phyloP scores from a whole-genome alignment of 73 alveolate species.

The Paramecium primaurelia region DNA sequence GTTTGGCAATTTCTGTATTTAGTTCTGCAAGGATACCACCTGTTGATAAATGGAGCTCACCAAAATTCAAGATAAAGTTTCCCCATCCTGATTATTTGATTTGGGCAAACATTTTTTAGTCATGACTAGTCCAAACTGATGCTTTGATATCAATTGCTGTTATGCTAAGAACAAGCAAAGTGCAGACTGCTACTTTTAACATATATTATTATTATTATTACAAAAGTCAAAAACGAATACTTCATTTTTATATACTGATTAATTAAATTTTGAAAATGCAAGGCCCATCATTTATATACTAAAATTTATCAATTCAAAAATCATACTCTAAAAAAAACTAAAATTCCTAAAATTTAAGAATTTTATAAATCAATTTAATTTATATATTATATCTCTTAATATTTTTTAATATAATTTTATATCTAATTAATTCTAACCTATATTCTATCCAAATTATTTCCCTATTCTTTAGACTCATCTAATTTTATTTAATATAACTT shows the following conservation, averaged over 20 bases:
- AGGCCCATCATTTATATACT: background rate
- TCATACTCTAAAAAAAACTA: background rate
- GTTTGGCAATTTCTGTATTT: background rate
- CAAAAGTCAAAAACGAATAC: conserved; percentile 32
- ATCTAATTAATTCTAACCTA: too few relatives aligned
- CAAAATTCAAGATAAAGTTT: conserved; percentile 37
- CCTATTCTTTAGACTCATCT: background rate
- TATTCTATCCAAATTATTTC: too few relatives aligned
- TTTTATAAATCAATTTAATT: background rate
- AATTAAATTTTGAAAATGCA: background rate
- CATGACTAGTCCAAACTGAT: conserved; percentile 31
- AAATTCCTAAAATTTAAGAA: background rate
- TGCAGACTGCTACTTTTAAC: conserved; percentile 21
- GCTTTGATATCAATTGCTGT: conserved; percentile 21
- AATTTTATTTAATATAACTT: too few relatives aligned
- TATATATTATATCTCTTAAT: background rate
- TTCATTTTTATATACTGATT: background rate
- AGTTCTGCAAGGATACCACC: conserved; percentile 44
- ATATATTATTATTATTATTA: background rate
- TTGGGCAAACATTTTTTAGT: conserved; percentile 16
- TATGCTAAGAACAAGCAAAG: background rate
- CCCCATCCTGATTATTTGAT: conserved; percentile 22
- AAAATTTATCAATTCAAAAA: background rate
- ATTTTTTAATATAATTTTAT: too few relatives aligned
- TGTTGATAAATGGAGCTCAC: conserved; percentile 34